phyloP scores from a whole-genome alignment of 1,284 basidiomycete genomes.

The Cryptococcus depauperatus region DNA sequence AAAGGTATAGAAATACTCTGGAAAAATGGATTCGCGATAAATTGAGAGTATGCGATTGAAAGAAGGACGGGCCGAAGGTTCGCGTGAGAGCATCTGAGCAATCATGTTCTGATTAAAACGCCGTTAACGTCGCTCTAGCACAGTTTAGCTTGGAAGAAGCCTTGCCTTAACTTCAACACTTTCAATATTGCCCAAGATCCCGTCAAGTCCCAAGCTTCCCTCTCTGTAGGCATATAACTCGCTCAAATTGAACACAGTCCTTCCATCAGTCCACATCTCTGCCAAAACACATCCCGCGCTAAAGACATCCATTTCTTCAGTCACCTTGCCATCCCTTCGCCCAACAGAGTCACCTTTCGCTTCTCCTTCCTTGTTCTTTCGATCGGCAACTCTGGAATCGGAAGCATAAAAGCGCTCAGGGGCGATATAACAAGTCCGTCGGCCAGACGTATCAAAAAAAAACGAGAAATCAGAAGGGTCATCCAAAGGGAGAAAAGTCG shows the following conservation, averaged over 20 bases:
- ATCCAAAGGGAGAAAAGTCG: conserved; percentile 87
- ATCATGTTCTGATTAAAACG: conserved; percentile 63
- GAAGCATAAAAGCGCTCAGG: conserved; percentile 91
- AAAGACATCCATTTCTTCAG: conserved; percentile 97
- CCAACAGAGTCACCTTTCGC: conserved; percentile 38
- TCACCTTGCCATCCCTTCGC: conserved; percentile 67
- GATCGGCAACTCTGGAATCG: conserved; percentile 55
- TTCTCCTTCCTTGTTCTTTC: conserved; percentile 46
- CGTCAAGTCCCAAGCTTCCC: conserved; percentile 70
- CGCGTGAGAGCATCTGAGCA: conserved; percentile 78
- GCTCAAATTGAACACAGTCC: conserved; percentile 85
- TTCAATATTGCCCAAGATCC: conserved; percentile 65
- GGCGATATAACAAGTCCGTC: conserved; percentile 90
- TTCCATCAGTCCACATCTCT: conserved; percentile 92
- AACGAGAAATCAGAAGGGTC: conserved; percentile 97
- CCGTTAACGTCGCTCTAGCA: background rate
- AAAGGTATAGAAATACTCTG: conserved; percentile 88
- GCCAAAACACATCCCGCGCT: conserved; percentile 92
- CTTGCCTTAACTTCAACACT: conserved; percentile 72
- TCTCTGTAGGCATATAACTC: conserved; percentile 93
- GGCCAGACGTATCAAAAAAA: conserved; percentile 91
- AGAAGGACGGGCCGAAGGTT: conserved; percentile 65
- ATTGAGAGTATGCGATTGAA: conserved; percentile 75
- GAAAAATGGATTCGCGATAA: conserved; percentile 73
- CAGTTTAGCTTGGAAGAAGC: conserved; percentile 6